Percentiles rank a stretch among this genome's conserved stretches.
Evolutionary conservation across 148 eudicot genomes (phyloP).

Genomic region (Chenopodium album): DNA sequence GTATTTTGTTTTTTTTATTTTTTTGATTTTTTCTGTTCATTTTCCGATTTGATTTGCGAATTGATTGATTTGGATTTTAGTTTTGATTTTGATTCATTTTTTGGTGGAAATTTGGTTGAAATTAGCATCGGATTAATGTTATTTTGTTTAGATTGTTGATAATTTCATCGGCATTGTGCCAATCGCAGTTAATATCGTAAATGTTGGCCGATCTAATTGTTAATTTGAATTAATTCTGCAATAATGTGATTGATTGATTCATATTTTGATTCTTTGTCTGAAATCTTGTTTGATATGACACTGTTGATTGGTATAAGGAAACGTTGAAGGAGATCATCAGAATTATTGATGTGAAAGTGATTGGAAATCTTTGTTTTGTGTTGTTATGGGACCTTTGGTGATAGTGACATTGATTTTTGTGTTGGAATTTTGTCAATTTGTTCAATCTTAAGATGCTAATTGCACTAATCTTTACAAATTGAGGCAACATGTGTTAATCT

Average conservation of each 20-base stretch:
- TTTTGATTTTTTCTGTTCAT: neutral
- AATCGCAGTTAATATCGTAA: neutral
- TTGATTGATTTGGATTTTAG: neutral
- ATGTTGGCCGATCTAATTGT: conserved; percentile 1
- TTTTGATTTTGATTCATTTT: too few relatives aligned
- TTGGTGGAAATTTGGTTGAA: neutral
- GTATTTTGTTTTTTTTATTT: conserved; percentile 13
- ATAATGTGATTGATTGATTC: neutral
- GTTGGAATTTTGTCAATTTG: neutral
- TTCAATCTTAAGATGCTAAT: neutral
- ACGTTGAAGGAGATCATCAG: neutral
- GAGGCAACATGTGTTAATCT: neutral
- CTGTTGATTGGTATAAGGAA: neutral
- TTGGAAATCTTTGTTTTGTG: neutral
- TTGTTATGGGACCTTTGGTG: neutral
- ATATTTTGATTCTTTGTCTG: neutral
- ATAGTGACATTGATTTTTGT: neutral
- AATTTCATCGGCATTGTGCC: neutral
- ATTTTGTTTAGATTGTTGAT: neutral
- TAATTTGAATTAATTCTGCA: neutral
- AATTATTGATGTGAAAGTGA: neutral
- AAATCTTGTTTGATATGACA: neutral
- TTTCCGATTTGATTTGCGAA: neutral
- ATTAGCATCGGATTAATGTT: neutral
- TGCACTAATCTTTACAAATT: neutral